A percentile compares a stretch with the other conserved stretches of the same genome.
These are phyloP conservation scores for Evernia prunastri DNA, from an alignment of 495 filamentous ascomycete genomes.

Conservation along the genomic window DNA sequence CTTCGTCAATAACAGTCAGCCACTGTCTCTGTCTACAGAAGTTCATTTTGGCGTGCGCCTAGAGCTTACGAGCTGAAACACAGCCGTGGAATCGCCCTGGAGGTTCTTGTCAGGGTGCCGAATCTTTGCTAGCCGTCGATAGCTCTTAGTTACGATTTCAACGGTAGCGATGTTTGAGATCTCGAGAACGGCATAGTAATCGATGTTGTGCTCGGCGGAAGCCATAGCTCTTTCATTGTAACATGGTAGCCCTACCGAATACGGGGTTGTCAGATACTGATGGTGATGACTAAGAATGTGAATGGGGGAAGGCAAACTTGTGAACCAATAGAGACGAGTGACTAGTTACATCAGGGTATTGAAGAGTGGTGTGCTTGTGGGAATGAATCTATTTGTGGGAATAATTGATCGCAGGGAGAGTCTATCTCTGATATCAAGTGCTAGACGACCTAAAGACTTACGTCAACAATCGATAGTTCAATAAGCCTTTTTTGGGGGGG, in stretches of 20 bases:
- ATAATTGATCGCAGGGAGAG: no score
- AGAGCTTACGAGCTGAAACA: conserved; percentile 12
- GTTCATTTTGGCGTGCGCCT: neutral
- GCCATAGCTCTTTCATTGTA: conserved; percentile 26
- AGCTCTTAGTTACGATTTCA: conserved; percentile 28
- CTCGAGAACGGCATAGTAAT: conserved; percentile 34
- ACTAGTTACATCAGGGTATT: no score
- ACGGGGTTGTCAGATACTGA: no score
- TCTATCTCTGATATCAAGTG: no score
- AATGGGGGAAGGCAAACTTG: neutral
- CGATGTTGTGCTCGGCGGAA: conserved; percentile 26
- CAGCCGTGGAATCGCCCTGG: conserved; percentile 7
- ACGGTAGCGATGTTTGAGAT: conserved; percentile 28
- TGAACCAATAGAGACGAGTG: neutral
- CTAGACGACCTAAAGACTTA: no score
- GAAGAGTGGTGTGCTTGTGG: no score
- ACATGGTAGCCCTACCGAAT: neutral
- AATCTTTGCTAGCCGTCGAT: conserved; percentile 12
- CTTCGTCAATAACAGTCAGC: conserved; percentile 18
- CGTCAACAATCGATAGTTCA: no score
- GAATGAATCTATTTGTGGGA: no score
- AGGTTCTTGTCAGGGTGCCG: conserved; percentile 18
- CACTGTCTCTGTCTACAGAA: conserved; percentile 8
- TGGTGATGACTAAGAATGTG: conserved; percentile 8
- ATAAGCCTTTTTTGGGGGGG: no score